A percentile compares a stretch with the other conserved stretches of the same genome.
Evolutionary conservation across 805 yeast genomes (phyloP).

Genomic region (Kodamaea laetipori): DNA sequence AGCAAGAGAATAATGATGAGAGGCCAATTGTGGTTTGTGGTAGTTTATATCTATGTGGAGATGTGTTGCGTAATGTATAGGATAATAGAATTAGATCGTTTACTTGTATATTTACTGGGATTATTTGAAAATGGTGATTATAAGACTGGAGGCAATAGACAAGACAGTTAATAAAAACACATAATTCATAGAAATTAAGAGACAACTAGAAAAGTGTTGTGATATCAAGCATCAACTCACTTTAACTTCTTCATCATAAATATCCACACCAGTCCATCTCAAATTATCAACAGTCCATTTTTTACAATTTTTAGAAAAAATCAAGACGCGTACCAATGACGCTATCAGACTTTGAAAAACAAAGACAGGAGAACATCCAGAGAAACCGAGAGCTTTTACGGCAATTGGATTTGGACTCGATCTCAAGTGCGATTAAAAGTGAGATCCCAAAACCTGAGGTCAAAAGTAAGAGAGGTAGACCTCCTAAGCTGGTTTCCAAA

Average conservation of each 20-base stretch:
- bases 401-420: conserved; percentile 65
- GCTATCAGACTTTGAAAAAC: conserved; percentile 67
- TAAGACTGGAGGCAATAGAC: no score
- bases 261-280: no score
- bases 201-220: no score
- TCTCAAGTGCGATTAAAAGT: conserved; percentile 53
- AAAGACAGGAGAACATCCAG: conserved; percentile 75
- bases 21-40: conserved; percentile 44
- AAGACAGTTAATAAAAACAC: no score
- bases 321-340: conserved; percentile 10
- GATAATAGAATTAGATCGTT: background rate
- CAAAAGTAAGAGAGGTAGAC: conserved; percentile 24
- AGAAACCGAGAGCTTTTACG: conserved; percentile 76
- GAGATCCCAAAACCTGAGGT: conserved; percentile 40
- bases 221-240: no score
- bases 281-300: no score
- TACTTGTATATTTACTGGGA: no score
- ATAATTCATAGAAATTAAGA: no score
- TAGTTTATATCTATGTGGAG: conserved; percentile 45
- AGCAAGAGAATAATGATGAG: conserved; percentile 21
- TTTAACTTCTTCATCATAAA: no score
- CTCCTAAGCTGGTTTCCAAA: conserved; percentile 15
- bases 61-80: conserved; percentile 29
- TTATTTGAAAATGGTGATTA: no score
- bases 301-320: conserved; percentile 4